Evolutionary conservation across 2,329 filamentous ascomycete species (phyloP).

Genomic region (Sclerotinia sclerotiorum): DNA sequence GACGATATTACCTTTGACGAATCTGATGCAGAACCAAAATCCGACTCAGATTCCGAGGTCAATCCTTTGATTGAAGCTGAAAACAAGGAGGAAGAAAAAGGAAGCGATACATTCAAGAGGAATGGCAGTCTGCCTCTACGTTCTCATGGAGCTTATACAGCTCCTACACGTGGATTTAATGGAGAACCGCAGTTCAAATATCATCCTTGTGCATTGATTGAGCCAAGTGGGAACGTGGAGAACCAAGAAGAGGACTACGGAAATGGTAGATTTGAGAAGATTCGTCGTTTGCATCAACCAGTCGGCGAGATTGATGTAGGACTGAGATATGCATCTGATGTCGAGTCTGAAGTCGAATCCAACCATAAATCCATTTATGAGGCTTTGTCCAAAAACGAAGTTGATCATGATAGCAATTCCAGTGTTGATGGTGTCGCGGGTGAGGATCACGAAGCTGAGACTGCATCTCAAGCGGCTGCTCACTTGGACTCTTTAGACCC

Average conservation of each 20-base stretch:
- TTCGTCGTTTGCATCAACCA: neutral
- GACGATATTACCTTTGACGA: neutral
- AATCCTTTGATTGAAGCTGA: neutral
- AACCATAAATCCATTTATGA: neutral
- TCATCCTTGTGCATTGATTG: neutral
- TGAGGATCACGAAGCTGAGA: neutral
- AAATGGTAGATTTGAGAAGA: neutral
- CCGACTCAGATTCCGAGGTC: neutral
- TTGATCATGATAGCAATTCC: fast-evolving
- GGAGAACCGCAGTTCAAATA: neutral
- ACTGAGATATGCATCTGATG: neutral
- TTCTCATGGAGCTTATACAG: too few relatives aligned
- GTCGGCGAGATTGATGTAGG: neutral
- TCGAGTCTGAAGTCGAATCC: neutral
- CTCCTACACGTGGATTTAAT: neutral
- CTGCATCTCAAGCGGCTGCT: neutral
- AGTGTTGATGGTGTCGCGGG: too few relatives aligned
- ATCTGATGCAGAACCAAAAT: neutral
- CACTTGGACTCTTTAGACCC: neutral
- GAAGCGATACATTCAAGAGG: neutral
- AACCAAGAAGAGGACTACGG: neutral
- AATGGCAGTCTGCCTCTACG: neutral
- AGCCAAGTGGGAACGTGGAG: neutral
- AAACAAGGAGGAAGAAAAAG: neutral
- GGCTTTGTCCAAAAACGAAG: neutral